Percentiles rank a stretch among this genome's conserved stretches.
These are phyloP conservation scores for Solioccasus polychromus DNA, from an alignment of 768 basidiomycete genomes.

Conservation along the genomic window DNA sequence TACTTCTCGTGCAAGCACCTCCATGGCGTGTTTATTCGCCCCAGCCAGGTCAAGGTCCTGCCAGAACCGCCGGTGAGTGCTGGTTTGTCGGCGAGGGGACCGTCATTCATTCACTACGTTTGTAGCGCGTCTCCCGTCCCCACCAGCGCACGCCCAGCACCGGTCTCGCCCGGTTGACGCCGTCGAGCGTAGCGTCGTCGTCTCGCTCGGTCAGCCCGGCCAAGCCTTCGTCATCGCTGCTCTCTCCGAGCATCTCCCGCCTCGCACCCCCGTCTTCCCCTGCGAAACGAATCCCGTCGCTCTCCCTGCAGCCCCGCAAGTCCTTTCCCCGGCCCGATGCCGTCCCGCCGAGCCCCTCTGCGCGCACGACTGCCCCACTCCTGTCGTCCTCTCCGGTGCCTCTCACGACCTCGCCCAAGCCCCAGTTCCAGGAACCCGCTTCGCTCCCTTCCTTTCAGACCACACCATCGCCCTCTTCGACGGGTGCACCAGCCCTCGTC, in stretches of 20 bases:
- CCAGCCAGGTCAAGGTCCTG: conserved; percentile 75
- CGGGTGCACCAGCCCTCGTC: conserved; percentile 5
- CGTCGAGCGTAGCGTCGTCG: conserved; percentile 33
- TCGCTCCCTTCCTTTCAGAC: conserved; percentile 15
- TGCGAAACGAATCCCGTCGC: conserved; percentile 49
- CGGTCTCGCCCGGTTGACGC: conserved; percentile 39
- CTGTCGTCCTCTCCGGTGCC: too few relatives aligned
- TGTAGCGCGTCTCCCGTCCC: conserved; percentile 33
- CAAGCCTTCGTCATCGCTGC: conserved; percentile 36
- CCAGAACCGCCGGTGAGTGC: conserved; percentile 29
- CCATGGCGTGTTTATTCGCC: conserved; percentile 87
- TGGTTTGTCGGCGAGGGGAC: background rate
- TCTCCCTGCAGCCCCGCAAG: conserved; percentile 48
- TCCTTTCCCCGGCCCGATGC: conserved; percentile 45
- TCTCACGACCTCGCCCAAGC: conserved; percentile 31
- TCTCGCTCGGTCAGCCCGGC: conserved; percentile 67
- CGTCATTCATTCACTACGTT: conserved; percentile 5
- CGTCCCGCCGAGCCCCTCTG: conserved; percentile 27
- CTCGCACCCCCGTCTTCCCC: conserved; percentile 48
- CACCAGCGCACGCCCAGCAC: conserved; percentile 64
- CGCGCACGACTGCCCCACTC: conserved; percentile 28
- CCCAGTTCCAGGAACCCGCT: conserved; percentile 16
- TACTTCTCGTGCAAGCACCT: conserved; percentile 81
- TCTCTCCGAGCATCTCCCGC: conserved; percentile 27
- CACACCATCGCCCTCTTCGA: conserved; percentile 14